Base-by-base conservation (phyloP, 345 rosid species). In the Isatis tinctoria region DNA sequence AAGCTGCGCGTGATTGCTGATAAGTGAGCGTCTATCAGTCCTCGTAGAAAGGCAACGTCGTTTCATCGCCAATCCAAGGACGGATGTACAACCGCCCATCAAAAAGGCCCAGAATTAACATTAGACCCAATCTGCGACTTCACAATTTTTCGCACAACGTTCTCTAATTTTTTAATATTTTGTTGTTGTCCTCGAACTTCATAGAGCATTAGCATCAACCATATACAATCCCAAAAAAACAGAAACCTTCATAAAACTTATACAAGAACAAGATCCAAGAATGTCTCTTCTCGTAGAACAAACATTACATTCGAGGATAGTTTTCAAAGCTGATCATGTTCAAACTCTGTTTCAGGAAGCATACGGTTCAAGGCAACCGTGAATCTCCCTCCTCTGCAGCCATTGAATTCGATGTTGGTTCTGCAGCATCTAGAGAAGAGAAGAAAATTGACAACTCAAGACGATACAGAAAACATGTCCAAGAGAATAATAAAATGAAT, bases 361-460 rank as follows among this genome's bases (percentile, higher is more conserved):
- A 43, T 49, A 54, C 8, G 12, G 22, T 56, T 76, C 71, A 63
- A 5, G 74, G 41, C 65, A 69, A 61, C 39, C 6, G 64, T 11
- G 71, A 53, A 61, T 62, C 65, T 62, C 70, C 70, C 43, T 70
- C 75, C 44, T 70, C 75, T 48, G 66, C 65, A 54, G 43, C 67
- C 60, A 70, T 48, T 64, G 75, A 44, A 45, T 76, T 71, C 12
- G 61, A 36, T 14, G 71, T 18, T 26, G 70, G 44, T 45, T 63
- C 30, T 28, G 61, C 67, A 57, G 54, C 54, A 64, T 52, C 80
- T 76, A 70, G 1, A 45, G 60, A 54, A 76, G 0, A 43, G 35
- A 45, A 52, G 6, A 60, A 62, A 61, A 36, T 70, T 56, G 17
- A 63, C 10, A 75, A 33, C 45, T 6, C 47, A 54, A 1, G 45